Base-by-base conservation (phyloP, 2,329 filamentous ascomycete genomes). In the Colletotrichum coccodes region DNA sequence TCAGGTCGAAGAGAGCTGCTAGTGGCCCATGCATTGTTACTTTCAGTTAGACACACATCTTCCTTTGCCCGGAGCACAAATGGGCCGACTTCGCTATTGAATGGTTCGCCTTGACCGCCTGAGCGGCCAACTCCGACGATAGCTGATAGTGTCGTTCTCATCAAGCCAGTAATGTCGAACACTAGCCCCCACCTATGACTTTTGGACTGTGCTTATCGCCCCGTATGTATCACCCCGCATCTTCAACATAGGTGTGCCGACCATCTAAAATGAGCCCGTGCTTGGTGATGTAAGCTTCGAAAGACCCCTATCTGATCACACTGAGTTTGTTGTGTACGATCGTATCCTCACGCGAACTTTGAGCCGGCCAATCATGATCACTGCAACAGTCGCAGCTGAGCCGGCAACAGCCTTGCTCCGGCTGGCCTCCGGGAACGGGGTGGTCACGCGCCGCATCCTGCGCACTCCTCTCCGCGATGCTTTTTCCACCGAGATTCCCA, bases 401-500 rank as follows among this genome's bases (percentile, higher is more conserved):
- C 46, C 61, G 47, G 54, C 30, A 54, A 79, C 75, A 7, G 76
- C 75, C 9, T 67, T 75, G 23, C 76, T 82, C 36, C 76, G 76
- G 38, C 74, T 82, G 9, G 73, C 78, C 14, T 81, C 81, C 14
- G 78, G 76, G 49, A 77, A 77, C 58, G 81, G 81, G 2, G 77
- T 78, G 23, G 75, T 82, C 34, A 79, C 75, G 42, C 77, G 80
- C 21, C 76, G 75, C 6, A 73, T 83, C 23, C 76, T 79, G 12
- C 68, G 68, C 9, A 78, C 76, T 1, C 78, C 81, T 0, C 76
- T 79, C 5, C 79, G 82, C 32, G 76, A 81, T 56, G 80, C 80
- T 3, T 72, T 73, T 1, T 70, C 76, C 0, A 77, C 77, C 9
- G 84, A 89, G 73, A 86, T 89, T 14, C 87, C 87, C 3, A 73